phyloP scores from a whole-genome alignment of 495 filamentous ascomycete species.

The Tuber magnatum region DNA sequence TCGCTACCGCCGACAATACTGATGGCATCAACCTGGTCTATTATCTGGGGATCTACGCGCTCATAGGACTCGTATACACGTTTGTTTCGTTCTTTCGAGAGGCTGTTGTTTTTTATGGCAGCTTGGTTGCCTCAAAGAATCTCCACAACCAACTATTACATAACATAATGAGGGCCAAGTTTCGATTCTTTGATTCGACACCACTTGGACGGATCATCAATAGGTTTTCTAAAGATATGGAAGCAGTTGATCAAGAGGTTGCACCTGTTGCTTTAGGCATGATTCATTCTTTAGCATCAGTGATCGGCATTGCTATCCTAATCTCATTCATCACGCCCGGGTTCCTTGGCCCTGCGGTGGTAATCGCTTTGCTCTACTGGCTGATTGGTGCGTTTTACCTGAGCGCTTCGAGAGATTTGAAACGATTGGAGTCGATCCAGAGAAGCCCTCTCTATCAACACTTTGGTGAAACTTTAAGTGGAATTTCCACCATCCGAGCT shows the following conservation, averaged over 20 bases:
- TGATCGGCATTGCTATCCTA: slow-evolving; percentile 82
- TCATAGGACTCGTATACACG: slow-evolving; percentile 68
- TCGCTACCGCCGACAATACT: slow-evolving; percentile 10
- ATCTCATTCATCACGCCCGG: slow-evolving; percentile 87
- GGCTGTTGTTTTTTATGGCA: slow-evolving; percentile 83
- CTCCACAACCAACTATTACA: slow-evolving; percentile 75
- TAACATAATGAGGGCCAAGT: slow-evolving; percentile 76
- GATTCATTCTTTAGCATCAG: slow-evolving; percentile 61
- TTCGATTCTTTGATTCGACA: slow-evolving; percentile 96
- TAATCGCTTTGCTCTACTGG: slow-evolving; percentile 77
- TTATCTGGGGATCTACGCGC: slow-evolving; percentile 75
- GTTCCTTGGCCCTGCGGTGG: slow-evolving; percentile 78
- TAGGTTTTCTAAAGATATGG: slow-evolving; percentile 93
- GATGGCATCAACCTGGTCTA: slow-evolving; percentile 66
- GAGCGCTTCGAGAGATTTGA: slow-evolving; percentile 83
- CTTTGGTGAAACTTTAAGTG: slow-evolving; percentile 91
- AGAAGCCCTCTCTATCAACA: slow-evolving; percentile 95
- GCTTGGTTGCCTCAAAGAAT: slow-evolving; percentile 75
- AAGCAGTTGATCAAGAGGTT: slow-evolving; percentile 92
- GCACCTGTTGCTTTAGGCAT: slow-evolving; percentile 79
- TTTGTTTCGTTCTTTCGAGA: slow-evolving; percentile 70
- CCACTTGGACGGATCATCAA: slow-evolving; percentile 97
- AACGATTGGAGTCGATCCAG: slow-evolving; percentile 89
- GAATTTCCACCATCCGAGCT: slow-evolving; percentile 94
- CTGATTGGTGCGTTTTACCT: slow-evolving; percentile 83